phyloP scores from a whole-genome alignment of 2,329 filamentous ascomycete genomes.

The Dothidotthia symphoricarpi region DNA sequence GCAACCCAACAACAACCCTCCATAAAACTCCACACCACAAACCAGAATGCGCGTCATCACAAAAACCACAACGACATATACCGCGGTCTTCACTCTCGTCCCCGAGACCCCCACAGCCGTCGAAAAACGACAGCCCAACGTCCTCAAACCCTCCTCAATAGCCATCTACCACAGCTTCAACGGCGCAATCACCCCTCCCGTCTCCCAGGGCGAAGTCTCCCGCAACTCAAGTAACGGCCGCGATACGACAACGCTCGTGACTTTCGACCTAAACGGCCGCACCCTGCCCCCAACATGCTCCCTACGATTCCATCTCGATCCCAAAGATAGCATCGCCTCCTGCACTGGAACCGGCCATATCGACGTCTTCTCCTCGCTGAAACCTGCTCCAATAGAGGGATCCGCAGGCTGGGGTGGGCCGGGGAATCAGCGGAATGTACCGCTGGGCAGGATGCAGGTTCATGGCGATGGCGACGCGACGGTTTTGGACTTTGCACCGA shows the following conservation, averaged over 20 bases:
- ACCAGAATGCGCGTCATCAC: constrained; percentile 7
- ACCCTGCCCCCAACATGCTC: constrained; percentile 5
- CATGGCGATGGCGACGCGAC: constrained; percentile 3
- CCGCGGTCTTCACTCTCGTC: constrained; percentile 7
- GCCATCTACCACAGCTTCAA: constrained; percentile 9
- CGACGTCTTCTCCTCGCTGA: constrained; percentile 11
- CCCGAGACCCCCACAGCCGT: constrained; percentile 6
- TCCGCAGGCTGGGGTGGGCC: constrained; percentile 10
- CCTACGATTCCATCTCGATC: constrained; percentile 13
- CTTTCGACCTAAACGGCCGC: constrained; percentile 8
- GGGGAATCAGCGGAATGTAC: constrained; percentile 12
- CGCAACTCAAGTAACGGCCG: constrained; percentile 7
- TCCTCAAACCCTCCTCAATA: constrained; percentile 8
- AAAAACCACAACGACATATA: constrained; percentile 6
- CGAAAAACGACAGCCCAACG: constrained; percentile 7
- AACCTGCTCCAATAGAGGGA: constrained; percentile 7
- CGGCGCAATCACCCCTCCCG: constrained; percentile 11
- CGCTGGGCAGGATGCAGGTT: constrained; percentile 7
- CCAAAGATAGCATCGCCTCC: background rate
- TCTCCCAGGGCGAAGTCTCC: constrained; percentile 7
- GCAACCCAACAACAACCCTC: too few species aligned
- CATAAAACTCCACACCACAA: background rate
- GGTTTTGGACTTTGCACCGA: constrained; percentile 1
- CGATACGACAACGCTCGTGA: constrained; percentile 15
- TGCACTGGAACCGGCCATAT: constrained; percentile 5